Conservation (phyloP, 768 basidiomycete genomes). For the Pluteus cervinus region DNA sequence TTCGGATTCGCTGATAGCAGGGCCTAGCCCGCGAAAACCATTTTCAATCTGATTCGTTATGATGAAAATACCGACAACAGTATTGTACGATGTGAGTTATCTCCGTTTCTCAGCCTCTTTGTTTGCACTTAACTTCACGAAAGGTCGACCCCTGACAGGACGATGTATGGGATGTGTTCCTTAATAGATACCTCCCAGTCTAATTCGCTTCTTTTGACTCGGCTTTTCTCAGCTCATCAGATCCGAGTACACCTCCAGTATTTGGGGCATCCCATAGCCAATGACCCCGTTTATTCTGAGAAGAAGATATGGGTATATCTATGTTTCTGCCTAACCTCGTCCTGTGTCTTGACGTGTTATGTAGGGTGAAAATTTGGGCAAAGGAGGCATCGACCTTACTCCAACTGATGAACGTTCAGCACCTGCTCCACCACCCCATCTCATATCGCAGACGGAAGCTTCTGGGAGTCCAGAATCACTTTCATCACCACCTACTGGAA, state of each 20-base stretch:
- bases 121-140: constrained; percentile 6
- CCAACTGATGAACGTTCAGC: constrained; percentile 63
- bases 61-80: constrained; percentile 77
- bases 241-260: constrained; percentile 95
- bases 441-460: constrained; percentile 29
- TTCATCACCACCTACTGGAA: constrained; percentile 12
- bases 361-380: constrained; percentile 69
- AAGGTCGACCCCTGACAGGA: constrained; percentile 86
- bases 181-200: constrained; percentile 6
- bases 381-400: constrained; percentile 72
- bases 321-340: constrained; percentile 7
- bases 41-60: constrained; percentile 80
- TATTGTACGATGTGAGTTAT: constrained; percentile 70
- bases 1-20: too few species aligned
- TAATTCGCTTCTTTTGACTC: background rate
- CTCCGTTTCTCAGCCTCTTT: constrained; percentile 6
- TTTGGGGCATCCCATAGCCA: constrained; percentile 89
- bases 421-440: constrained; percentile 50
- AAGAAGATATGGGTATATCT: constrained; percentile 64
- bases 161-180: constrained; percentile 60
- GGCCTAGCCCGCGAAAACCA: constrained; percentile 86
- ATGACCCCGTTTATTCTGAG: constrained; percentile 91
- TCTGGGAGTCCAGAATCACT: constrained; percentile 45
- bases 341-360: constrained; percentile 3
- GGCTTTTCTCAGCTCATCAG: constrained; percentile 71